A percentile compares a stretch with the other conserved stretches of the same genome.
Evolutionary conservation across 371 early-diverging fungal species (phyloP).

Genomic region (Blakeslea trispora): DNA sequence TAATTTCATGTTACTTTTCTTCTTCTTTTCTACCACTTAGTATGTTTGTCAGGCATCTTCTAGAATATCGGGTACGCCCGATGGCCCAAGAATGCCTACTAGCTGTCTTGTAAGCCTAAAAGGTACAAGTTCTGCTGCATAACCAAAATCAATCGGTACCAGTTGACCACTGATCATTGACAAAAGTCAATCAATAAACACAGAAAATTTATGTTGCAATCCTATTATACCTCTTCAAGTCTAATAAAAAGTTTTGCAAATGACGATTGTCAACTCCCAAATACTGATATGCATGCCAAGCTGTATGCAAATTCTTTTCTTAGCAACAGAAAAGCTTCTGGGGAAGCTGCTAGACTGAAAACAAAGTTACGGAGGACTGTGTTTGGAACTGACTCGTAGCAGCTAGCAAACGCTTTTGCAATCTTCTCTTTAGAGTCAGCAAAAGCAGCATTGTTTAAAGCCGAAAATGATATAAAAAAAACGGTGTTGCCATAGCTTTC

Average conservation of each 20-base stretch:
- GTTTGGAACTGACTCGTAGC: conserved; percentile 29
- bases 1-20: too few relatives aligned
- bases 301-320: conserved; percentile 62
- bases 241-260: conserved; percentile 68
- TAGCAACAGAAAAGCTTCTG: conserved; percentile 65
- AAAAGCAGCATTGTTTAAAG: conserved; percentile 33
- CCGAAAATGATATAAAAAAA: not conserved
- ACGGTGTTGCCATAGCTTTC: not conserved
- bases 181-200: not conserved
- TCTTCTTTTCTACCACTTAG: conserved; percentile 41
- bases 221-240: conserved; percentile 51
- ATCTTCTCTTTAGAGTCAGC: conserved; percentile 50
- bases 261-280: conserved; percentile 78
- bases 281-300: conserved; percentile 60
- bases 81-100: conserved; percentile 54
- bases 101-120: conserved; percentile 68
- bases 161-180: conserved; percentile 52
- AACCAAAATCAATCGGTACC: conserved; percentile 74
- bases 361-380: conserved; percentile 52
- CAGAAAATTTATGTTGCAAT: not conserved
- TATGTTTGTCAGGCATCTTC: conserved; percentile 55
- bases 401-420: conserved; percentile 39
- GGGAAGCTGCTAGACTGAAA: conserved; percentile 58
- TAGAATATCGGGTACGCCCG: conserved; percentile 56
- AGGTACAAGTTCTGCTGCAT: conserved; percentile 75